Conservation (phyloP, 2,329 filamentous ascomycete species). For the Cryphonectria radicalis region DNA sequence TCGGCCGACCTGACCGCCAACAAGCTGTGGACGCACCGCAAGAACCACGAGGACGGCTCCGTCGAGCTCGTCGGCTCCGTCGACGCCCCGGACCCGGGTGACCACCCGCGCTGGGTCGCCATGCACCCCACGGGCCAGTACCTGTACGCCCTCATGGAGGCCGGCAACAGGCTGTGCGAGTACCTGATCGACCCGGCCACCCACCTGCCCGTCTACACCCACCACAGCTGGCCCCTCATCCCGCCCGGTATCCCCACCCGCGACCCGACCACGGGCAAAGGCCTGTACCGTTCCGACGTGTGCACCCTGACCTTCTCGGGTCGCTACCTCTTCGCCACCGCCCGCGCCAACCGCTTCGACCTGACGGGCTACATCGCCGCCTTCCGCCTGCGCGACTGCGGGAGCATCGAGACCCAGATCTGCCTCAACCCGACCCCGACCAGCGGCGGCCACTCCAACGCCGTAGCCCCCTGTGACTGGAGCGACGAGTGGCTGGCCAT, state of each 20-base stretch:
- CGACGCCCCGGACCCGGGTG: conserved; percentile 69
- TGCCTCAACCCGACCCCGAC: conserved; percentile 84
- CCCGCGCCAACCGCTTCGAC: conserved; percentile 75
- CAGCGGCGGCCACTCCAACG: conserved; percentile 86
- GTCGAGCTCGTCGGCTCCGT: conserved; percentile 70
- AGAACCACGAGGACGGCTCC: conserved; percentile 48
- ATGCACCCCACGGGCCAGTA: conserved; percentile 79
- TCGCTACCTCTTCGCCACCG: conserved; percentile 80
- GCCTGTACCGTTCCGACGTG: conserved; percentile 86
- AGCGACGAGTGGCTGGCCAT: conserved; percentile 88
- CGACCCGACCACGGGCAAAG: conserved; percentile 44
- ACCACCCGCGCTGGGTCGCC: conserved; percentile 88
- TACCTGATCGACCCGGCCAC: conserved; percentile 78
- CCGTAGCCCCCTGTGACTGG: conserved; percentile 82
- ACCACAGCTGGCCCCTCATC: conserved; percentile 76
- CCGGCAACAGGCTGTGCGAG: conserved; percentile 81
- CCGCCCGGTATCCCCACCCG: conserved; percentile 67
- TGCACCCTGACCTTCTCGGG: conserved; percentile 71
- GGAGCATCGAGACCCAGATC: conserved; percentile 77
- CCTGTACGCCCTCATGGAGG: conserved; percentile 87
- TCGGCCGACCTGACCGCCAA: conserved; percentile 78
- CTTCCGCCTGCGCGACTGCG: conserved; percentile 71
- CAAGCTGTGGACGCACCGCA: conserved; percentile 84
- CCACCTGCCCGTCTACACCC: conserved; percentile 77
- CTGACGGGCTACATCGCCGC: conserved; percentile 83